These are phyloP conservation scores for Nepenthes alata DNA, from an alignment of 179 eudicot species.

Conservation along the genomic window DNA sequence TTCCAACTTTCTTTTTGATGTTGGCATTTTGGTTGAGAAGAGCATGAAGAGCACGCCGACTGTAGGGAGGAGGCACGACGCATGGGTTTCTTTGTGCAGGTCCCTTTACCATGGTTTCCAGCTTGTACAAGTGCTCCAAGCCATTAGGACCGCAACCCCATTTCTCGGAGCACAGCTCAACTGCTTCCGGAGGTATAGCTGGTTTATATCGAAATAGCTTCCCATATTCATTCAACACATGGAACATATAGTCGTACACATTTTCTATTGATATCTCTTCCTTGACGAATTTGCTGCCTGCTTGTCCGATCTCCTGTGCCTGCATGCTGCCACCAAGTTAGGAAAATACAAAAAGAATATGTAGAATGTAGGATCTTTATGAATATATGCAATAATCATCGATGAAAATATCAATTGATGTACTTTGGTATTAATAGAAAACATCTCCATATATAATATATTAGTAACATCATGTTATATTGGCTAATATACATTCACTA, in stretches of 20 bases:
- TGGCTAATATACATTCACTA: too few species aligned
- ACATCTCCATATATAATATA: too few species aligned
- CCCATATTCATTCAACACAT: slow-evolving; percentile 31
- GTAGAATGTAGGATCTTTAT: too few species aligned
- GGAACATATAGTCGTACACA: slow-evolving; percentile 49
- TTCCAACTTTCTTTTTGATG: slow-evolving; percentile 12
- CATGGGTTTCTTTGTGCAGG: slow-evolving; percentile 13
- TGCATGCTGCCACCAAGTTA: not conserved
- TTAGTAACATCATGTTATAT: too few species aligned
- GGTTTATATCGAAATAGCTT: slow-evolving; percentile 32
- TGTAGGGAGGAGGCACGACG: slow-evolving; percentile 17
- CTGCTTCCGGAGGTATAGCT: slow-evolving; percentile 19
- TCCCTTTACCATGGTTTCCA: slow-evolving; percentile 14
- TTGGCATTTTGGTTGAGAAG: not conserved
- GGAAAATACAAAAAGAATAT: too few species aligned
- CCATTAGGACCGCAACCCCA: slow-evolving; percentile 22
- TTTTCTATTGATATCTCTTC: slow-evolving; percentile 36
- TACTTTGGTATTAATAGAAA: too few species aligned
- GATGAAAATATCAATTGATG: too few species aligned
- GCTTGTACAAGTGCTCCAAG: slow-evolving; percentile 16
- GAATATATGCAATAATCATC: too few species aligned
- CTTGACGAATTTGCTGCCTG: slow-evolving; percentile 24
- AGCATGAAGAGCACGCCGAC: not conserved
- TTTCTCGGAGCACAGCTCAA: slow-evolving; percentile 35
- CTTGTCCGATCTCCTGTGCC: slow-evolving; percentile 39